Percentiles rank a stretch among this genome's conserved stretches.
Conservation (phyloP, 768 basidiomycete genomes). For the Amanita thiersii region DNA sequence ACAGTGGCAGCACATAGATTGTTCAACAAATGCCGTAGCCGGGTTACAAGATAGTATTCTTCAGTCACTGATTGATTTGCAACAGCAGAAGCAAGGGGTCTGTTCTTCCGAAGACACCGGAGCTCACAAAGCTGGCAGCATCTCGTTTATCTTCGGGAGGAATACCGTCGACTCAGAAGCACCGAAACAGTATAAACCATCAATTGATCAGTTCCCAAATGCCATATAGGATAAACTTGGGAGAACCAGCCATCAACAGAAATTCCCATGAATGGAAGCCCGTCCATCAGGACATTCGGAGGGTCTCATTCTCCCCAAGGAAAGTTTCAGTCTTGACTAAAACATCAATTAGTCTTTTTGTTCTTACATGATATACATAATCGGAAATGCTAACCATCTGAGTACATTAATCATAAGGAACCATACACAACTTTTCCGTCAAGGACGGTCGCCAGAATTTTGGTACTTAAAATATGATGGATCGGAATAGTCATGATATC, state of each 20-base stretch:
- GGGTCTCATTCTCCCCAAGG: too few species aligned
- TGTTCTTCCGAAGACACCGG: constrained; percentile 24
- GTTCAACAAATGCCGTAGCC: constrained; percentile 26
- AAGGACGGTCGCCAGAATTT: constrained; percentile 68
- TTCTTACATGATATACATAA: too few species aligned
- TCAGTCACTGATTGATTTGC: not conserved
- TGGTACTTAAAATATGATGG: constrained; percentile 54
- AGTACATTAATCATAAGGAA: constrained; percentile 14
- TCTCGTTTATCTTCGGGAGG: constrained; percentile 69
- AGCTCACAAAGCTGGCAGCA: constrained; percentile 63
- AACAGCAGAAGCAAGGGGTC: constrained; percentile 29
- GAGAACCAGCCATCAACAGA: not conserved
- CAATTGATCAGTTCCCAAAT: not conserved
- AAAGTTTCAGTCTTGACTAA: too few species aligned
- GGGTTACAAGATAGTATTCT: not conserved
- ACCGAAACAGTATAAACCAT: not conserved
- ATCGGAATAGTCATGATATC: constrained; percentile 69
- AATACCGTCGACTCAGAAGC: constrained; percentile 4
- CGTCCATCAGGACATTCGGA: too few species aligned
- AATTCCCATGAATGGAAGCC: too few species aligned
- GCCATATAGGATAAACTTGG: not conserved
- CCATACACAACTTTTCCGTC: constrained; percentile 54
- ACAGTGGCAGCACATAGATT: constrained; percentile 84
- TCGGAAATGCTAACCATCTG: too few species aligned
- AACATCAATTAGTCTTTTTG: too few species aligned